Percentiles rank a stretch among this genome's conserved stretches.
Evolutionary conservation across 2,329 filamentous ascomycete species (phyloP).

Genomic region (Ophiostoma quercus): DNA sequence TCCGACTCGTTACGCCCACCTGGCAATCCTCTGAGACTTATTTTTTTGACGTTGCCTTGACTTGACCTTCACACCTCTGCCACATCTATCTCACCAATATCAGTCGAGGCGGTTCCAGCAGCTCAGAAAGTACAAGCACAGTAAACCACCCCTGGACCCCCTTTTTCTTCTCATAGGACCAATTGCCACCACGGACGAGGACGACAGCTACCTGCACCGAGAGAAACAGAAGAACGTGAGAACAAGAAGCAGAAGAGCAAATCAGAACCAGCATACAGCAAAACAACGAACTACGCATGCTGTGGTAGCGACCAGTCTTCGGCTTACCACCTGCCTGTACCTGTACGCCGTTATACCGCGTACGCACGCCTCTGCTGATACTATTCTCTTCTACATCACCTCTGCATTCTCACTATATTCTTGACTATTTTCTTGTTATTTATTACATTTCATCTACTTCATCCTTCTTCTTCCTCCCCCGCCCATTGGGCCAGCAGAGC

Average conservation of each 20-base stretch:
- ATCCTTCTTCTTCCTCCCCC: not conserved
- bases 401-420: not conserved
- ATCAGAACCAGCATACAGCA: not conserved
- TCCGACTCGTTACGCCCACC: not conserved
- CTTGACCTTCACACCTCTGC: not conserved
- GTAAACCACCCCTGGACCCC: slow-evolving; percentile 6
- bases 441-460: not conserved
- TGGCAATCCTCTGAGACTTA: not conserved
- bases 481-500: slow-evolving; percentile 20
- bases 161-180: slow-evolving; percentile 4
- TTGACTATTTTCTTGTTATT: not conserved
- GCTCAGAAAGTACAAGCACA: not conserved
- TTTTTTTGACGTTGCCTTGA: not conserved
- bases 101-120: not conserved
- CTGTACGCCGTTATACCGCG: slow-evolving; percentile 27
- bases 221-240: not conserved
- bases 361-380: slow-evolving; percentile 21
- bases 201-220: not conserved
- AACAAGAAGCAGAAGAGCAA: slow-evolving; percentile 10
- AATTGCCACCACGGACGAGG: not conserved
- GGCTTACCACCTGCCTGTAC: slow-evolving; percentile 5
- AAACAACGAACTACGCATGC: not conserved
- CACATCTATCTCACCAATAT: not conserved
- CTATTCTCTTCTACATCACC: not conserved
- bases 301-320: slow-evolving; percentile 9